phyloP scores from a whole-genome alignment of 495 filamentous ascomycete species.

The Tuber brumale region DNA sequence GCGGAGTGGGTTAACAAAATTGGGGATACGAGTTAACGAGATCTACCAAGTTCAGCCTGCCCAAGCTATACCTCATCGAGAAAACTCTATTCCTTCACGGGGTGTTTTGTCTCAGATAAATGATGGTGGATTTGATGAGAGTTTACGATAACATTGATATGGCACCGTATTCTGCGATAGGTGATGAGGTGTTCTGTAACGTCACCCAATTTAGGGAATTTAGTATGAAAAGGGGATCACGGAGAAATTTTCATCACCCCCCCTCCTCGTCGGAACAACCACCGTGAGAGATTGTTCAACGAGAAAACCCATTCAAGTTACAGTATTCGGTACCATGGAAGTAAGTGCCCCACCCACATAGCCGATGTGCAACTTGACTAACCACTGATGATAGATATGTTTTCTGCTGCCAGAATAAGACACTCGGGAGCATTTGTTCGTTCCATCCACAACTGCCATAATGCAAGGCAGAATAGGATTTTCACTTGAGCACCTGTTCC shows the following conservation, averaged over 20 bases:
- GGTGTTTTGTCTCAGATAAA: no score
- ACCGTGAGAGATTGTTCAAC: background rate
- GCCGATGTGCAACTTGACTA: background rate
- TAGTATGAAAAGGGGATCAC: background rate
- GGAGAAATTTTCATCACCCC: background rate
- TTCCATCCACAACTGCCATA: background rate
- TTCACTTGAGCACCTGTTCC: background rate
- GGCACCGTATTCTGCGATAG: background rate
- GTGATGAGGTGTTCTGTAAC: background rate
- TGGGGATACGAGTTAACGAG: no score
- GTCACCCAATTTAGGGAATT: background rate
- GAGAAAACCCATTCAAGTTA: background rate
- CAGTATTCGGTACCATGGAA: no score
- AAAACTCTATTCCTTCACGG: no score
- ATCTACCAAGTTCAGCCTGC: no score
- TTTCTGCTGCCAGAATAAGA: background rate
- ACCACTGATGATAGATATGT: background rate
- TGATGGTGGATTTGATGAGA: no score
- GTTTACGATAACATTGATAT: no score
- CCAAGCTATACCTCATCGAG: no score
- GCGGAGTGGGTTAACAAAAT: no score
- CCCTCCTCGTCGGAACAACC: background rate
- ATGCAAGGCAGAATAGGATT: background rate
- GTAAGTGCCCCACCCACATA: background rate
- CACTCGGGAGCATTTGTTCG: background rate